Percentiles rank a stretch among this genome's conserved stretches.
Conservation (phyloP, 2,329 filamentous ascomycete genomes). For the Cladosporium sp. region DNA sequence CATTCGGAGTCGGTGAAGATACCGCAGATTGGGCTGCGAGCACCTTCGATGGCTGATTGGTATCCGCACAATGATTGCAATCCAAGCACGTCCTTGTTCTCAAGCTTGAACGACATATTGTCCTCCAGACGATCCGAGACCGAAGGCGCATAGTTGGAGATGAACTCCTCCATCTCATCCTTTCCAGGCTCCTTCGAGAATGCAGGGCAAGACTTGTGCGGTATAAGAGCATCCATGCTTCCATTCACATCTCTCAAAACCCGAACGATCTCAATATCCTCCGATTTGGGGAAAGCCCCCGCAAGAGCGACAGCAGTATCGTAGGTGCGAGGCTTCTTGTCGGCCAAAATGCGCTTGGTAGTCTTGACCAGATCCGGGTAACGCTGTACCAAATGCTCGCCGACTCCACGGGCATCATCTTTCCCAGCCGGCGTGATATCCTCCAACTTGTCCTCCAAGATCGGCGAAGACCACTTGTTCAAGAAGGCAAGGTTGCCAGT, state of each 20-base stretch:
- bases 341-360: constrained; percentile 12
- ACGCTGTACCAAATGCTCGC: constrained; percentile 13
- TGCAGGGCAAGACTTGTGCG: constrained; percentile 33
- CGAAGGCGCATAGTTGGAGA: constrained; percentile 26
- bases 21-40: constrained; percentile 11
- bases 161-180: constrained; percentile 29
- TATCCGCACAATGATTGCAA: constrained; percentile 19
- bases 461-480: constrained; percentile 15
- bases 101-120: constrained; percentile 14
- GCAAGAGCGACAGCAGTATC: constrained; percentile 32
- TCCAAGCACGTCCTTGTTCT: constrained; percentile 14
- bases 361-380: constrained; percentile 15
- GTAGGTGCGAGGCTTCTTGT: constrained; percentile 33
- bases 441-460: constrained; percentile 15
- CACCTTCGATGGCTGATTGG: constrained; percentile 17
- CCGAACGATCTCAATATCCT: constrained; percentile 32
- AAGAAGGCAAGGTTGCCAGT: constrained; percentile 14
- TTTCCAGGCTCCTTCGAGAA: constrained; percentile 31
- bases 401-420: constrained; percentile 15
- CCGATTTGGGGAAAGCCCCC: constrained; percentile 24
- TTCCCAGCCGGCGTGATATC: constrained; percentile 17
- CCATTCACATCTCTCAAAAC: constrained; percentile 16
- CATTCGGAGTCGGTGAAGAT: constrained; percentile 19
- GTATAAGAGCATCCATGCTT: constrained; percentile 24
- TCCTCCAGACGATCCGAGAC: constrained; percentile 23